Base-by-base conservation (phyloP, 2,329 filamentous ascomycete genomes). In the Pseudocercospora macadamiae region DNA sequence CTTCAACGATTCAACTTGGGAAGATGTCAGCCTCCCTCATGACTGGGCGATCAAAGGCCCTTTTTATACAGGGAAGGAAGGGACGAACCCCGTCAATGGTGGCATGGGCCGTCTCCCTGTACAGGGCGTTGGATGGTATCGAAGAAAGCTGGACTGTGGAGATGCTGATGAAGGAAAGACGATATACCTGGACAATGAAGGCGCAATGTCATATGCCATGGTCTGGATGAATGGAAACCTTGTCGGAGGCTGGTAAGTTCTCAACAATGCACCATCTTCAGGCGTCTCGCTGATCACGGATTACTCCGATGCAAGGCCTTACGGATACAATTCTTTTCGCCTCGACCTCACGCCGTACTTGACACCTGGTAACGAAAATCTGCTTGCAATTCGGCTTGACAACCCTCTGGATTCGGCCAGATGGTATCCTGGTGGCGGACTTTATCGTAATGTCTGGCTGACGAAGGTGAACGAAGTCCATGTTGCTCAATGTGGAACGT, bases 111-210 rank as follows among this genome's bases (percentile, higher is more conserved):
- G 77, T 1, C 65, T 85, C 30, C 82, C 82, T 0, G 73, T 76
- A 19, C 76, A 83, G n/a, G 82, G 82, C 2, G 76, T 84, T 1
- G 81, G 79, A 1, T 83, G 81, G 82, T 83, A 83, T 62, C 78
- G 81, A 3, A 73, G 75, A 25, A 77, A 68, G 2, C 7, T 83
- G 1, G 64, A 67, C 26, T 21, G 5, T 18, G 16, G 28, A 30
- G n/a, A 0, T 2, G 21, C 4, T 2, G 51, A 54, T 42, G 10
- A 8, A 26, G 34, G 34, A 23, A 26, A 23, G 18, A 34, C 16
- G 5, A 52, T 36, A 1, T 52, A 37, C 23, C 48, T 52, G 10
- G 30, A 52, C 23, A 21, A 36, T 8, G 30, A 52, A 23, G 48
- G 30, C 16, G 30, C 28, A 18, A 52, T 52, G 30, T 52, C 48